These are phyloP conservation scores for Lactarius indigo DNA, from an alignment of 768 basidiomycete species.

Conservation along the genomic window DNA sequence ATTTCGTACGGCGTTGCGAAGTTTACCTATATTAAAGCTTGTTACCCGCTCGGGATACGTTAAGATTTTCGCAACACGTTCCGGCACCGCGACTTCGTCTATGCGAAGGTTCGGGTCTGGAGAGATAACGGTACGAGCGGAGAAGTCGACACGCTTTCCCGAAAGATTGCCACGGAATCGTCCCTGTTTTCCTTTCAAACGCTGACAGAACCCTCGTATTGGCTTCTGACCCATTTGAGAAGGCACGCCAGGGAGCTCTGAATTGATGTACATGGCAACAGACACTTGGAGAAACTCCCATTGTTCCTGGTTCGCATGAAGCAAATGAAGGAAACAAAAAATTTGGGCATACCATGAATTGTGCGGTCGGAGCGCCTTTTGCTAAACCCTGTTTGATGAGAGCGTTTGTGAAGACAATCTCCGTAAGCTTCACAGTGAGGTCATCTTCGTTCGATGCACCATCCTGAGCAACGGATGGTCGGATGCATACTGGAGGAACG, in stretches of 20 bases:
- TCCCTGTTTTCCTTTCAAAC: constrained; percentile 97
- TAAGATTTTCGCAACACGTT: constrained; percentile 89
- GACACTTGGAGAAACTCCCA: constrained; percentile 97
- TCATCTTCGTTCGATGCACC: constrained; percentile 99
- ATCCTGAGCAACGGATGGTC: constrained; percentile 96
- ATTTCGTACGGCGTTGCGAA: constrained; percentile 78
- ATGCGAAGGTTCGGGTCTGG: constrained; percentile 99
- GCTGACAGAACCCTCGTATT: constrained; percentile 95
- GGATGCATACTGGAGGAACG: constrained; percentile 95
- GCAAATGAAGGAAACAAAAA: constrained; percentile 15
- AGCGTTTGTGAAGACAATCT: constrained; percentile 93
- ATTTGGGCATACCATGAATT: constrained; percentile 66
- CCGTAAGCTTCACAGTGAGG: constrained; percentile 93
- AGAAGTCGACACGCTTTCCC: constrained; percentile 98
- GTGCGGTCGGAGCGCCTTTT: constrained; percentile 83
- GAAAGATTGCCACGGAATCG: constrained; percentile 98
- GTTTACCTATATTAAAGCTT: constrained; percentile 74
- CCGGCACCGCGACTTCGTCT: constrained; percentile 97
- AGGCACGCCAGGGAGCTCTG: constrained; percentile 90
- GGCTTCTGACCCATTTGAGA: constrained; percentile 87
- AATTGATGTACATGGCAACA: constrained; percentile 98
- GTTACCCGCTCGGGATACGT: constrained; percentile 98
- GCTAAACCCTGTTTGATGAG: constrained; percentile 86
- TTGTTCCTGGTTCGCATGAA: constrained; percentile 64
- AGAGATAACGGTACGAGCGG: constrained; percentile 96